phyloP scores from a whole-genome alignment of 176 grass and related monocot species.

The Luzula sylvatica region DNA sequence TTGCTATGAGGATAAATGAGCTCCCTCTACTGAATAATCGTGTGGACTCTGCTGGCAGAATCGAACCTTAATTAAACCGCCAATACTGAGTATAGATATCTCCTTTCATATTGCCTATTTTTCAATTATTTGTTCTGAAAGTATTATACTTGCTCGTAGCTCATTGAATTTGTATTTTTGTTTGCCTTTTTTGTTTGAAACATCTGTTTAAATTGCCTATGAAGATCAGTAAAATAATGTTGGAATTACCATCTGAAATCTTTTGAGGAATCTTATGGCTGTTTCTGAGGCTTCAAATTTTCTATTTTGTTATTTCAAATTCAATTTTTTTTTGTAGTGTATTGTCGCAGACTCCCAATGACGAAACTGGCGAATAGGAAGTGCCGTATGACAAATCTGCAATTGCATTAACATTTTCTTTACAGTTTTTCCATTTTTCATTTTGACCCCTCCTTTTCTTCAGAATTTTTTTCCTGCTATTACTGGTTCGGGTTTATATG shows the following conservation, averaged over 20 bases:
- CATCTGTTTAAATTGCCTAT: conserved; percentile 19
- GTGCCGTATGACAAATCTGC: conserved; percentile 87
- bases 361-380: conserved; percentile 53
- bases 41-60: conserved; percentile 94
- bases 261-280: conserved; percentile 48
- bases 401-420: conserved; percentile 20
- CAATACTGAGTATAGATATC: conserved; percentile 54
- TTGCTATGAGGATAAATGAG: conserved; percentile 80
- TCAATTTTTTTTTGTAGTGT: neutral
- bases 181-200: neutral
- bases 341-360: conserved; percentile 25
- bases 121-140: too few relatives aligned
- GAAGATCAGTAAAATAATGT: conserved; percentile 53
- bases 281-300: conserved; percentile 40
- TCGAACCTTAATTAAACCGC: conserved; percentile 72
- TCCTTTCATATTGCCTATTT: too few relatives aligned
- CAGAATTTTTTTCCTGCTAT: too few relatives aligned
- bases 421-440: neutral
- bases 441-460: conserved; percentile 10
- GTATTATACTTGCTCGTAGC: too few relatives aligned
- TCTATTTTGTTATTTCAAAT: neutral
- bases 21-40: conserved; percentile 90
- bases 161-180: neutral
- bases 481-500: too few relatives aligned
- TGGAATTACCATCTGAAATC: conserved; percentile 98